Conservation (phyloP, 257 asterid species). For the Solanum piurae region DNA sequence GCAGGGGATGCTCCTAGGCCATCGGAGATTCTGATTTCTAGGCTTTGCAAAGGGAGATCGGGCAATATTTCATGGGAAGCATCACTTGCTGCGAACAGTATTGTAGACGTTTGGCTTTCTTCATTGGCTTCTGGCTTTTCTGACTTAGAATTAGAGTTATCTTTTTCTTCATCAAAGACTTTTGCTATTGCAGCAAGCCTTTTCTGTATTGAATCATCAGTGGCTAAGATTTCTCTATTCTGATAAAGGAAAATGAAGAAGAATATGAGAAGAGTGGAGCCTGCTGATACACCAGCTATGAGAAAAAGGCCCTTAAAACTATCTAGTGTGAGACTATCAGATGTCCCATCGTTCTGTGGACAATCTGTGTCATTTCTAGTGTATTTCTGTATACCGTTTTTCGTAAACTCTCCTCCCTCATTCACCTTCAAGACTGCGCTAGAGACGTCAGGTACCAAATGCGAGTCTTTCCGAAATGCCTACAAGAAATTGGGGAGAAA, state of each 20-base stretch:
- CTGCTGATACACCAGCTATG: constrained; percentile 21
- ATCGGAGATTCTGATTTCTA: neutral
- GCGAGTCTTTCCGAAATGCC: constrained; percentile 41
- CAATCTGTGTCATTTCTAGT: constrained; percentile 2
- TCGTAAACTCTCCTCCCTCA: constrained; percentile 8
- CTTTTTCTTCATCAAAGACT: constrained; percentile 19
- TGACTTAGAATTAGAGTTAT: neutral
- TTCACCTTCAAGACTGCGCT: constrained; percentile 24
- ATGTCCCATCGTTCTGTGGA: neutral
- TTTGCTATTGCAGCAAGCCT: neutral
- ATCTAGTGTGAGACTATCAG: constrained; percentile 9
- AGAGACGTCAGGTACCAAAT: constrained; percentile 31
- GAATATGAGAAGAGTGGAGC: constrained; percentile 24
- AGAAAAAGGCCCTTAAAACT: constrained; percentile 26
- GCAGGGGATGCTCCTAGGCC: neutral
- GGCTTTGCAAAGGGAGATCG: neutral
- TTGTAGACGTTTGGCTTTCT: neutral
- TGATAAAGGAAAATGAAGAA: constrained; percentile 18
- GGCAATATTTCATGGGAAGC: neutral
- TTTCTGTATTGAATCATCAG: neutral
- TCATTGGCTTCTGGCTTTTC: neutral
- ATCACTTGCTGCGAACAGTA: neutral
- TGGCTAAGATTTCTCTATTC: constrained; percentile 12
- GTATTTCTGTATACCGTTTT: constrained; percentile 10
- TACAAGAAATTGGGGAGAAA: neutral